phyloP scores from a whole-genome alignment of 202 grass and related monocot genomes.

The Saccharum hybrid region DNA sequence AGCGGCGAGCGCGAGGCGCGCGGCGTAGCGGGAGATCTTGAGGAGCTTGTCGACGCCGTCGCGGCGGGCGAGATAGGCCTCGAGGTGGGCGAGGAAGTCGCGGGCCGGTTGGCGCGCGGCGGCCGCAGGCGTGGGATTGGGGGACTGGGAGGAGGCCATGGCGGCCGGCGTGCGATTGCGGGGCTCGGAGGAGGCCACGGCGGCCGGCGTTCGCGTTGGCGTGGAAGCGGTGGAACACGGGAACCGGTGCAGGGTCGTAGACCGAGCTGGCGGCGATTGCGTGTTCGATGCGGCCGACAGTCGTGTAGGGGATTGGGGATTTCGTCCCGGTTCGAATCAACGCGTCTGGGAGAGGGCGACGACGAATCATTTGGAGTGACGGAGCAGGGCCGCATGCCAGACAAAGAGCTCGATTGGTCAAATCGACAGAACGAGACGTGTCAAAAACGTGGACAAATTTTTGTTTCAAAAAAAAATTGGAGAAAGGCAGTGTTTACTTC shows the following conservation, averaged over 20 bases:
- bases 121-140: background rate
- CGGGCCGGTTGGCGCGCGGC: slow-evolving; percentile 35
- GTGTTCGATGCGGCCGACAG: slow-evolving; percentile 1
- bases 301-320: background rate
- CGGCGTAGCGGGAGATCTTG: slow-evolving; percentile 93
- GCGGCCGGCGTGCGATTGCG: background rate
- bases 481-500: too few relatives aligned
- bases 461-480: too few relatives aligned
- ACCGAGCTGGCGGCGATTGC: slow-evolving; percentile 11
- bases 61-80: slow-evolving; percentile 86
- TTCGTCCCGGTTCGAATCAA: slow-evolving; percentile 1
- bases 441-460: too few relatives aligned
- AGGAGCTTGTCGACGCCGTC: slow-evolving; percentile 98
- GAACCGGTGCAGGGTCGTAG: background rate
- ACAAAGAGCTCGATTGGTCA: background rate
- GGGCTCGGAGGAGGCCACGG: slow-evolving; percentile 19
- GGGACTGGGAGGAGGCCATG: slow-evolving; percentile 28
- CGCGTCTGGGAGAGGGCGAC: background rate
- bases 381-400: slow-evolving; percentile 11
- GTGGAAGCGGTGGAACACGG: background rate
- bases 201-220: background rate
- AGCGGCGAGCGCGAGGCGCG: slow-evolving; percentile 66
- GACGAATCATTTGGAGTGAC: background rate
- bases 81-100: slow-evolving; percentile 84
- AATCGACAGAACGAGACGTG: background rate